Percentiles rank a stretch among this genome's conserved stretches.
phyloP scores from a whole-genome alignment of 2,329 filamentous ascomycete species.

The Scedosporium apiospermum region DNA sequence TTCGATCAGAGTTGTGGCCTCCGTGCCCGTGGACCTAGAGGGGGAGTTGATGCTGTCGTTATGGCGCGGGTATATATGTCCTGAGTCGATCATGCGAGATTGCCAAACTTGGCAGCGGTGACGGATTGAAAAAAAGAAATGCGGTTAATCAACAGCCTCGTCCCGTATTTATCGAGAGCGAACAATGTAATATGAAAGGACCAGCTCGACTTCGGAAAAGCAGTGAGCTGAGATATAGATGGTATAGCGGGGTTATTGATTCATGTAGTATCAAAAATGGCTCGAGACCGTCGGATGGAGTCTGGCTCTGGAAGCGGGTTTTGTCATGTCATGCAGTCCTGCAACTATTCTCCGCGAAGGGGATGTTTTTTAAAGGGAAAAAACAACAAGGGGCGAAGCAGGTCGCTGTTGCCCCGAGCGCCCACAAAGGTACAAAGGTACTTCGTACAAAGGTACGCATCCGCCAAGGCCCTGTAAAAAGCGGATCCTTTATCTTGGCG shows the following conservation, averaged over 20 bases:
- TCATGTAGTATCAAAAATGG: not conserved
- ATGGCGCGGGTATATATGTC: not conserved
- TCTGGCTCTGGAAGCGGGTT: not conserved
- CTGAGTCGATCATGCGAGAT: not conserved
- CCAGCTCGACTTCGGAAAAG: not conserved
- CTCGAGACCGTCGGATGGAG: not conserved
- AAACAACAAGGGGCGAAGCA: slow-evolving; percentile 3
- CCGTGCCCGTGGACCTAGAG: not conserved
- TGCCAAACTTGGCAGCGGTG: not conserved
- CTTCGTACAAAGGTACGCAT: no score
- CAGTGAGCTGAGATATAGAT: not conserved
- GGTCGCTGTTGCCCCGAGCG: slow-evolving; percentile 1
- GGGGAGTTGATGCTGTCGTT: not conserved
- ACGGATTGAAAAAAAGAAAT: not conserved
- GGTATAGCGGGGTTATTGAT: not conserved
- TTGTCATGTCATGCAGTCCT: not conserved
- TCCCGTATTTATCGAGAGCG: not conserved
- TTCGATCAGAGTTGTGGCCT: not conserved
- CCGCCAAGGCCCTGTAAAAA: not conserved
- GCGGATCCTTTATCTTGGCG: not conserved
- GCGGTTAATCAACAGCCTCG: not conserved
- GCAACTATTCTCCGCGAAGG: not conserved
- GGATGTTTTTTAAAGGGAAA: not conserved
- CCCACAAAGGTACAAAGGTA: no score
- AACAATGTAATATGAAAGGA: no score